Base-by-base conservation (phyloP, 306 rosid species). In the Quercus ilex region DNA sequence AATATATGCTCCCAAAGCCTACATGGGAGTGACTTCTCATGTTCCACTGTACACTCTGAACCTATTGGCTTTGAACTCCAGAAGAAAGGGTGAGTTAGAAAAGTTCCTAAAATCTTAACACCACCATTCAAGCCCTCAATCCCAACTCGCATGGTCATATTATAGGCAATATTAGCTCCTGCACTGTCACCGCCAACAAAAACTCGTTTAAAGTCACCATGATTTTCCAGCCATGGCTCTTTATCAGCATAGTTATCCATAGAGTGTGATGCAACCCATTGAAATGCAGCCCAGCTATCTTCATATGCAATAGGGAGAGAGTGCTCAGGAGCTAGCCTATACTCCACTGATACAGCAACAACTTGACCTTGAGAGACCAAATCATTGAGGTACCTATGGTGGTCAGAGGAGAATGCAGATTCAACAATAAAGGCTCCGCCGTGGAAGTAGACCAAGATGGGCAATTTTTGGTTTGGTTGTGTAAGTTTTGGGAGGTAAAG, bases 121-220 rank as follows among this genome's bases (percentile, higher is more conserved):
- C 38, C 88, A 18, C 89, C 80, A 2, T 71, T 81, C 18, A 84
- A 69, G 21, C 15, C 18, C 33, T 76, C 87, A n/a, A 5, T 25
- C 20, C 85, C 86, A 9, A 77, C 69, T 12, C 87, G 86, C 38
- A 86, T 65, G 30, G 78, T 79, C 1, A 49, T 26, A 3, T 83
- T 43, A 4, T 88, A 80, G 6, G 79, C 91, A 3, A 88, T 81
- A 2, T 76, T 88, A 13, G 81, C 89, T 25, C 87, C 91, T 0
- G 88, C 38, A 33, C 88, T 88, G 71, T 86, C 91, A 43, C 90
- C 90, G 0, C 89, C 88, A 0, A 80, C 70, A 77, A 77, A 86
- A 28, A 88, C 25, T 17, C 83, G 62, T 20, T 20, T 62, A 41
- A 88, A 86, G 65, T 86, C 88, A 7, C 89, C 88, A 9, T 84